Evolutionary conservation across 2,329 filamentous ascomycete species (phyloP).

Genomic region (Escovopsis weberi): DNA sequence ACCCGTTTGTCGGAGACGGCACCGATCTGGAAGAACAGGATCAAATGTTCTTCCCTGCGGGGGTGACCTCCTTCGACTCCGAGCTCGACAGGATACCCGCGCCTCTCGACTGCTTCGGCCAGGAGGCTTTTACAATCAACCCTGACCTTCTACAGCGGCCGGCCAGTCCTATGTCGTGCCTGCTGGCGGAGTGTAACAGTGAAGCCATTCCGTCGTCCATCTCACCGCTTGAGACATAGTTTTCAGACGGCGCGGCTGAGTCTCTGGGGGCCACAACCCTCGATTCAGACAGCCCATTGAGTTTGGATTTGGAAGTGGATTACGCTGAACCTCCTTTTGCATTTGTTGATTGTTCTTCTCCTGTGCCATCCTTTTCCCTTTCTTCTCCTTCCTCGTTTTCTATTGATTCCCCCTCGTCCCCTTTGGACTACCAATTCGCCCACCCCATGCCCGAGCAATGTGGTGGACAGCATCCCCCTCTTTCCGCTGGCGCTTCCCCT

Average conservation of each 20-base stretch:
- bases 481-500: no score
- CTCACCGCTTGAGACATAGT: constrained; percentile 3
- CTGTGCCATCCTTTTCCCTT: neutral
- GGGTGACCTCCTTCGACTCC: no score
- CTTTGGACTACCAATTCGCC: no score
- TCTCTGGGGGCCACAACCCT: neutral
- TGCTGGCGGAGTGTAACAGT: no score
- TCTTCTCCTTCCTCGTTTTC: neutral
- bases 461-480: no score
- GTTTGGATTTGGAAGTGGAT: neutral
- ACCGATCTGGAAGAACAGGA: neutral
- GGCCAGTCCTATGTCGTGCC: no score
- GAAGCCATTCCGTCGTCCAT: neutral
- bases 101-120: no score
- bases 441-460: no score
- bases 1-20: constrained; percentile 1
- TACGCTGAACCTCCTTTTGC: neutral
- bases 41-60: no score
- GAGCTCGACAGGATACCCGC: no score
- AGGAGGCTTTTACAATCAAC: no score
- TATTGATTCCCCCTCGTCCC: neutral
- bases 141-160: no score
- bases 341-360: neutral
- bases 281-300: neutral
- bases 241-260: neutral